A percentile compares a stretch with the other conserved stretches of the same genome.
Evolutionary conservation across 2,329 filamentous ascomycete species (phyloP).

Genomic region (Lachnellula arida): DNA sequence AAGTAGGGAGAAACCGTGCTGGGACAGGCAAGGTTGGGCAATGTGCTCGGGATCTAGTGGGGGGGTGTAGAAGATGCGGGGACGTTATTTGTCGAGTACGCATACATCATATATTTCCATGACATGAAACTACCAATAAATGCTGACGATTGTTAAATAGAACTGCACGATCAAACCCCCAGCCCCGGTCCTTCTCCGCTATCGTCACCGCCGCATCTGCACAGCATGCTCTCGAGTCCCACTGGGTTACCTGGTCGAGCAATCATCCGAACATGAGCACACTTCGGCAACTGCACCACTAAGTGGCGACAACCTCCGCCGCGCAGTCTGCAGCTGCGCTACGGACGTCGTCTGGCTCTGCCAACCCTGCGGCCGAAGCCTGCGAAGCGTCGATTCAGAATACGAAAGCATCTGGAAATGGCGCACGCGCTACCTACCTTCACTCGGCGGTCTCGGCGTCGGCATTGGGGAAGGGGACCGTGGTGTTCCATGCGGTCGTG

Average conservation of each 20-base stretch:
- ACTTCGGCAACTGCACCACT: constrained; percentile 44
- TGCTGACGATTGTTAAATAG: constrained; percentile 40
- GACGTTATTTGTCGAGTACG: constrained; percentile 77
- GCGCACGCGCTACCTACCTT: constrained; percentile 78
- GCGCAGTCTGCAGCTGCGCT: constrained; percentile 31
- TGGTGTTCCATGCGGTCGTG: constrained; percentile 83
- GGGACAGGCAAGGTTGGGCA: constrained; percentile 65
- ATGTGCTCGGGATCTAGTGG: constrained; percentile 86
- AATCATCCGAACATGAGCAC: constrained; percentile 26
- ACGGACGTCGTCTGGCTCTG: constrained; percentile 73
- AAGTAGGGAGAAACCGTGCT: constrained; percentile 40
- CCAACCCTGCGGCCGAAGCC: constrained; percentile 71
- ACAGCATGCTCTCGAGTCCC: constrained; percentile 68
- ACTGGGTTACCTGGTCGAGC: constrained; percentile 46
- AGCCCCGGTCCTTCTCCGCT: constrained; percentile 58
- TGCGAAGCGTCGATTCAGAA: constrained; percentile 55
- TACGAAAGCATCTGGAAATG: constrained; percentile 77
- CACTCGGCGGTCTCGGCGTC: constrained; percentile 74
- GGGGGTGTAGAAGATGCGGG: constrained; percentile 72
- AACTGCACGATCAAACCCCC: constrained; percentile 89
- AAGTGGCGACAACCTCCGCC: constrained; percentile 32
- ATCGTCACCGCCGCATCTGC: constrained; percentile 79
- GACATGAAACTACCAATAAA: constrained; percentile 66
- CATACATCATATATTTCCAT: background rate
- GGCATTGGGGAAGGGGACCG: constrained; percentile 86